These are phyloP conservation scores for Aureobasidium musti DNA, from an alignment of 2,329 filamentous ascomycete genomes.

Conservation along the genomic window DNA sequence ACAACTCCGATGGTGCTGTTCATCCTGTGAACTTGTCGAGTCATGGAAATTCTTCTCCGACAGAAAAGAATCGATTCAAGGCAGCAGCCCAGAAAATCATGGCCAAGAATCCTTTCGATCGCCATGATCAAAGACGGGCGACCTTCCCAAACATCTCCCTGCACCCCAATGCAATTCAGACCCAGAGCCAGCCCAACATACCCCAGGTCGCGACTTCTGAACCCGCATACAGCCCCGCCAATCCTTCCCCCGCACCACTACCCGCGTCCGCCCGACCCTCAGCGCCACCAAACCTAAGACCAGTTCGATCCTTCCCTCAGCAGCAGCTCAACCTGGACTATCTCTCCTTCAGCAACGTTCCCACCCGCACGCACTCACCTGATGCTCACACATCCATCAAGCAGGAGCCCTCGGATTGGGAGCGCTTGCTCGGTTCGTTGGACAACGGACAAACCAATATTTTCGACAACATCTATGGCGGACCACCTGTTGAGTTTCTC, in stretches of 20 bases:
- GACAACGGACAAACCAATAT: conserved; percentile 79
- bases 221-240: conserved; percentile 49
- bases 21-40: conserved; percentile 34
- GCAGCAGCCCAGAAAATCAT: conserved; percentile 23
- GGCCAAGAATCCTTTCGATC: conserved; percentile 28
- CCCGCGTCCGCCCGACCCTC: conserved; percentile 35
- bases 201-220: conserved; percentile 49
- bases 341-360: conserved; percentile 48
- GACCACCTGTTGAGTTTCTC: conserved; percentile 53
- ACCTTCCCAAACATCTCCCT: conserved; percentile 47
- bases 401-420: conserved; percentile 66
- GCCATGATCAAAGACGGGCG: conserved; percentile 45
- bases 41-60: not conserved
- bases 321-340: conserved; percentile 48
- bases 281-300: conserved; percentile 37
- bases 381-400: conserved; percentile 36
- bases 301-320: conserved; percentile 2
- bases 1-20: conserved; percentile 48
- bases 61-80: conserved; percentile 34
- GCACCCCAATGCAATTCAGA: conserved; percentile 52
- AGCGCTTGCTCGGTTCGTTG: conserved; percentile 74
- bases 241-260: conserved; percentile 38
- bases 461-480: conserved; percentile 80
- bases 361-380: conserved; percentile 33
- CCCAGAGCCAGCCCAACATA: conserved; percentile 54